Evolutionary conservation across 176 grass and related monocot species (phyloP).

Genomic region (Pontederia crassipes): DNA sequence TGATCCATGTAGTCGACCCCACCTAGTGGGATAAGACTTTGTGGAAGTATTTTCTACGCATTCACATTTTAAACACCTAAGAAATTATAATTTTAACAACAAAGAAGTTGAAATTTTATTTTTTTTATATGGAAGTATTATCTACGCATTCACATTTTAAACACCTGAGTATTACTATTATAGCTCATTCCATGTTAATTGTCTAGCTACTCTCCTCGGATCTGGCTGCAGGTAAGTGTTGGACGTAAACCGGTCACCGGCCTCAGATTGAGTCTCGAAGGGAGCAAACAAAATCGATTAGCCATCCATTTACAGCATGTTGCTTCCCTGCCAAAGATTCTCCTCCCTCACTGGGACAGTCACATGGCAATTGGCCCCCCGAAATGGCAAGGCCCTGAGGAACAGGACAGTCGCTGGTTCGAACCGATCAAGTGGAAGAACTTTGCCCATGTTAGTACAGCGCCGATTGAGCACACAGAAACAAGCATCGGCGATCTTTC

Average conservation of each 20-base stretch:
- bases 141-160: too few relatives aligned
- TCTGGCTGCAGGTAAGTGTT: slow-evolving; percentile 65
- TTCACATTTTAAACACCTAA: too few relatives aligned
- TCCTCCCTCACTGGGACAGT: slow-evolving; percentile 84
- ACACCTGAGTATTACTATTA: too few relatives aligned
- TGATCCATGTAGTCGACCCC: too few relatives aligned
- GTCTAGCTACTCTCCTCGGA: too few relatives aligned
- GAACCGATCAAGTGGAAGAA: slow-evolving; percentile 97
- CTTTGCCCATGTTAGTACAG: slow-evolving; percentile 93
- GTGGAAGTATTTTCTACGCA: too few relatives aligned
- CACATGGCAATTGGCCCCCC: slow-evolving; percentile 85
- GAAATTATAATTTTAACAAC: too few relatives aligned
- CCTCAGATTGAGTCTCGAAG: slow-evolving; percentile 69
- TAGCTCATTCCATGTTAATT: too few relatives aligned
- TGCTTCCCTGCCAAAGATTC: slow-evolving; percentile 79
- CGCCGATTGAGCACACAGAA: slow-evolving; percentile 77
- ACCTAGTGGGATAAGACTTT: too few relatives aligned
- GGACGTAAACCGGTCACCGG: slow-evolving; percentile 87
- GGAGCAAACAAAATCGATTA: slow-evolving; percentile 77
- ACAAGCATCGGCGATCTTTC: slow-evolving; percentile 82
- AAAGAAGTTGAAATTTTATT: too few relatives aligned
- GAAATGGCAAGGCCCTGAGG: slow-evolving; percentile 96
- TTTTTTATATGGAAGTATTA: too few relatives aligned
- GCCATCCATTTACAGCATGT: slow-evolving; percentile 90
- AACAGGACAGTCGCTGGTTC: slow-evolving; percentile 99